phyloP scores from a whole-genome alignment of 2,329 filamentous ascomycete genomes.

The Neonectria sp. region DNA sequence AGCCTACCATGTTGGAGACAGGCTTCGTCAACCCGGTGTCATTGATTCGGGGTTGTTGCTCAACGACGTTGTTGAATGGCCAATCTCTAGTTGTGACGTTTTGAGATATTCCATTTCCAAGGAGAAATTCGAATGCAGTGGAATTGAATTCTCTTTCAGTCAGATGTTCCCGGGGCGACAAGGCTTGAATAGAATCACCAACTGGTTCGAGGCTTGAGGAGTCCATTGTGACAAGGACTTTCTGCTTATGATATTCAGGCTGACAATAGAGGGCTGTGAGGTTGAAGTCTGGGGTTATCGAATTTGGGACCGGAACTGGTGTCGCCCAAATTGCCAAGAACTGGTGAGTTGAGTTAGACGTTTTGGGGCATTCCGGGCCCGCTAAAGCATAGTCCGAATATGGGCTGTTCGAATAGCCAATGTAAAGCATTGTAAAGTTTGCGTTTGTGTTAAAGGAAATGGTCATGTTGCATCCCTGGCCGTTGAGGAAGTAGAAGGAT shows the following conservation, averaged over 20 bases:
- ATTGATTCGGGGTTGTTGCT: no score
- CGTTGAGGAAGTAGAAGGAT: no score
- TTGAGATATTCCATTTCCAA: slow-evolving; percentile 47
- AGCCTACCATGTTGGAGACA: slow-evolving; percentile 52
- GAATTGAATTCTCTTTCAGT: slow-evolving; percentile 51
- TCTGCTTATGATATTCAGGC: slow-evolving; percentile 61
- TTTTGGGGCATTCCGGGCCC: no score
- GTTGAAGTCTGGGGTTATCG: no score
- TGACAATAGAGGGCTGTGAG: slow-evolving; percentile 60
- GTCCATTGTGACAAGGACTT: slow-evolving; percentile 57
- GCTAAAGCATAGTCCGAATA: no score
- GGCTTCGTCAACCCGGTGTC: slow-evolving; percentile 35
- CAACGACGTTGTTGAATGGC: slow-evolving; percentile 41
- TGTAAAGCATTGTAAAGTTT: no score
- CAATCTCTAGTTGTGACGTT: slow-evolving; percentile 37
- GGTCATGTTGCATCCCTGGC: no score
- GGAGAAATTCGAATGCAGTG: slow-evolving; percentile 52
- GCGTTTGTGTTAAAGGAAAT: no score
- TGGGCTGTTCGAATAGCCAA: no score
- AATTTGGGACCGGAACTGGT: no score
- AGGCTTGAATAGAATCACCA: slow-evolving; percentile 4
- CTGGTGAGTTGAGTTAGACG: slow-evolving; percentile 52
- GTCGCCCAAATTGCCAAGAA: slow-evolving; percentile 53
- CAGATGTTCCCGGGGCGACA: slow-evolving; percentile 32
- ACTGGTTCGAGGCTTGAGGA: slow-evolving; percentile 29